These are phyloP conservation scores for Podaxis sp. DNA, from an alignment of 768 basidiomycete genomes.

Conservation along the genomic window DNA sequence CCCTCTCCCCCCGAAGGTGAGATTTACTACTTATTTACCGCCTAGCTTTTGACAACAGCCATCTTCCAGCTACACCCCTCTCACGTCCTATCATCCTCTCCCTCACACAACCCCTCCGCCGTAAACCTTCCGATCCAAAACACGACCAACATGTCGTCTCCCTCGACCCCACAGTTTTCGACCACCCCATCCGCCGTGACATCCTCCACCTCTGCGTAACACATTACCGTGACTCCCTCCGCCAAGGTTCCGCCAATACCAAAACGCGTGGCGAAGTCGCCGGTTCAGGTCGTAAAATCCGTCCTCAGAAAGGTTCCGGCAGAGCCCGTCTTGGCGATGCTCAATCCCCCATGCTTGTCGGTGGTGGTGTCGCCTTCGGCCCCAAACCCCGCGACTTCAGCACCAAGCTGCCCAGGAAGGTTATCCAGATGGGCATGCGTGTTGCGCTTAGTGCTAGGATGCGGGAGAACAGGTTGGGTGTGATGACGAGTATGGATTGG, in stretches of 20 bases:
- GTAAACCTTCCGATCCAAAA: slow-evolving; percentile 37
- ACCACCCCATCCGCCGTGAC: slow-evolving; percentile 85
- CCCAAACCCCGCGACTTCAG: slow-evolving; percentile 91
- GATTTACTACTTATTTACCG: not conserved
- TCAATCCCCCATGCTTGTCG: slow-evolving; percentile 83
- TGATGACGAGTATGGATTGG: slow-evolving; percentile 76
- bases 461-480: slow-evolving; percentile 68
- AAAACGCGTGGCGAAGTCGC: slow-evolving; percentile 90
- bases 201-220: slow-evolving; percentile 91
- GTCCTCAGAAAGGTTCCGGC: slow-evolving; percentile 90
- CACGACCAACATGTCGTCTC: slow-evolving; percentile 51
- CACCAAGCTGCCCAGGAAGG: slow-evolving; percentile 90
- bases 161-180: slow-evolving; percentile 82
- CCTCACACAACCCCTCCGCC: slow-evolving; percentile 59
- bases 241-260: slow-evolving; percentile 91
- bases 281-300: slow-evolving; percentile 87
- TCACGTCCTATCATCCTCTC: slow-evolving; percentile 55
- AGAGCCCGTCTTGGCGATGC: slow-evolving; percentile 87
- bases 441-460: slow-evolving; percentile 86
- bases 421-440: slow-evolving; percentile 89
- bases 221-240: slow-evolving; percentile 82
- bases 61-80: slow-evolving; percentile 30
- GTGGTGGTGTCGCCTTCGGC: slow-evolving; percentile 92
- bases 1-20: slow-evolving; percentile 10
- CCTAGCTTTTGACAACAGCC: slow-evolving; percentile 4